Evolutionary conservation across 805 yeast species (phyloP), one percentile per base, ranked within the genome.

Genomic region (Myxozyma mucilagina): DNA sequence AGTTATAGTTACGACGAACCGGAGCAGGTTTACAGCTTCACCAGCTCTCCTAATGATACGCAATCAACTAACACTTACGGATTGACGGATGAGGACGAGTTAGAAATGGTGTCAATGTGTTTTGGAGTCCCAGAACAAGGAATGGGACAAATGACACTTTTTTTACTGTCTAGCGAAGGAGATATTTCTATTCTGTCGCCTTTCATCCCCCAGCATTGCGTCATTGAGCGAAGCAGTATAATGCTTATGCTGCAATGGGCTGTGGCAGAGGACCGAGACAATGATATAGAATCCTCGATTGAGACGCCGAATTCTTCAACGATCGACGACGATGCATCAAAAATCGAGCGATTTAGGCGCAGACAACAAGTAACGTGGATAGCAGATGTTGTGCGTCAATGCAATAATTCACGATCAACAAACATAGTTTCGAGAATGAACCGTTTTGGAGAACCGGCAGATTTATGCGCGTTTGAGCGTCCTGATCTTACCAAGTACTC

Each of bases 181-280:
- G 89, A 87, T 64, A 61, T 88, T 1, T 86, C 80, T 67, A 75
- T 81, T 1, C 73, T 87, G 2, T 83, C 80, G 64, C 94, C 94
- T n/a, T 86, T 85, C 70, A 67, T 82, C 20, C 90, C 92, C 0
- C 61, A 70, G 1, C 71, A 75, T 31, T 66, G 65, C 38, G 63
- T 48, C 7, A 45, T 59, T n/a, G 60, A 54, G 3, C 47, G 60
- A 39, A 60, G 67, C 1, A 72, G 75, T 67, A 55, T 76, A 4
- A 72, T 73, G 57, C 68, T 65, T 3, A 54, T 74, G 1, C 67
- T 78, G n/a, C 75, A 76, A 61, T 69, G 73, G 53, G 74, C 77
- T 1, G 73, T 76, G 0, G 57, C 67, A 8, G 66, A 65, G 29
- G 70, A 70, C 36, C 62, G 60, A 20, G 67, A 66, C 29, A 47